phyloP scores from a whole-genome alignment of 306 rosid species.

The Ormosia emarginata region DNA sequence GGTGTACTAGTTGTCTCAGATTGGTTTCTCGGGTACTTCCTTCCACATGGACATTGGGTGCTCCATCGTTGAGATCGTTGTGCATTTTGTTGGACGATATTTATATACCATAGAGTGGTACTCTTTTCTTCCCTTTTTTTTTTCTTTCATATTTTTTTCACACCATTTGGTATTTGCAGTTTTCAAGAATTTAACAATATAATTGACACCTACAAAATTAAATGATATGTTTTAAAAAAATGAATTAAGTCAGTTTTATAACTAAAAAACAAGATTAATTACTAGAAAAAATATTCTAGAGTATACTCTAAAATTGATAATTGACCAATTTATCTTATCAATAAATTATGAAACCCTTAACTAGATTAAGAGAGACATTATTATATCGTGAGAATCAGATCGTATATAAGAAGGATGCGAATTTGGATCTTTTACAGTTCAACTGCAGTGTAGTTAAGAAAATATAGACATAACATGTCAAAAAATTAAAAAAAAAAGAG shows the following conservation, averaged over 20 bases:
- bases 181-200: background rate
- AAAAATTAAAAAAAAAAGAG: no score
- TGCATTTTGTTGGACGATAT: background rate
- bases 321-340: background rate
- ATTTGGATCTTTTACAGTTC: no score
- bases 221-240: background rate
- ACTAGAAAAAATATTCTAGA: no score
- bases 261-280: background rate
- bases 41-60: background rate
- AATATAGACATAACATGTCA: no score
- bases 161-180: background rate
- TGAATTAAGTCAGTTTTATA: background rate
- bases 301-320: background rate
- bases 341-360: background rate
- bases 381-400: background rate
- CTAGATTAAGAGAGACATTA: background rate
- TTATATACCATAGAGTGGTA: background rate
- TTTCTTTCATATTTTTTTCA: background rate
- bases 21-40: background rate
- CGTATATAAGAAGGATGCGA: background rate
- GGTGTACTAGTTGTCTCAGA: constrained; percentile 12
- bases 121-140: background rate
- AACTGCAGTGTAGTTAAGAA: no score
- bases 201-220: background rate
- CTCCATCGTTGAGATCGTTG: background rate